Conservation (phyloP, 2,329 filamentous ascomycete genomes). For the Scedosporium aurantiacum region DNA sequence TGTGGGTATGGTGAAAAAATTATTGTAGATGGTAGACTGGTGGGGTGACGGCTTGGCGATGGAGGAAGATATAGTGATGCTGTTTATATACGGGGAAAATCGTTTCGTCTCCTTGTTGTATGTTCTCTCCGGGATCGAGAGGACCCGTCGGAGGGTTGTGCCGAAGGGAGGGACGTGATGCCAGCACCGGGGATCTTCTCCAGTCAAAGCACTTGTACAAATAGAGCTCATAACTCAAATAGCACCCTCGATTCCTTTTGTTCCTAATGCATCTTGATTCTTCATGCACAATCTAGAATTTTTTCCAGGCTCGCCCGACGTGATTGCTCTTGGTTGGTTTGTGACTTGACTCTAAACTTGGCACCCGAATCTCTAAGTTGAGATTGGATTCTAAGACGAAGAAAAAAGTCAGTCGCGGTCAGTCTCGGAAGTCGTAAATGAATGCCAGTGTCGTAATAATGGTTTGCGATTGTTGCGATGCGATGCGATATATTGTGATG, state of each 20-base stretch:
- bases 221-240: conserved; percentile 52
- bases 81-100: conserved; percentile 34
- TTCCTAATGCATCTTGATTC: conserved; percentile 16
- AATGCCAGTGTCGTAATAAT: too few relatives aligned
- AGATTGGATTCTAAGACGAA: too few relatives aligned
- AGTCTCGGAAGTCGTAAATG: too few relatives aligned
- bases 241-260: conserved; percentile 51
- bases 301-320: not conserved
- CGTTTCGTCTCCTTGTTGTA: conserved; percentile 15
- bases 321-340: not conserved
- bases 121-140: conserved; percentile 37
- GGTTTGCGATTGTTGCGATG: not conserved
- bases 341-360: too few relatives aligned
- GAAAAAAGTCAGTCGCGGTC: too few relatives aligned
- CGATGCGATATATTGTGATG: not conserved
- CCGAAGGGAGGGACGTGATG: conserved; percentile 34
- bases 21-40: conserved; percentile 17
- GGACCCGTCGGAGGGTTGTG: conserved; percentile 33
- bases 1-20: conserved; percentile 17
- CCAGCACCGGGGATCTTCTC: conserved; percentile 25
- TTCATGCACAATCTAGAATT: not conserved
- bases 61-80: conserved; percentile 20
- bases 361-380: too few relatives aligned
- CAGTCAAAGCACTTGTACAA: conserved; percentile 48
- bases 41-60: conserved; percentile 11